Evolutionary conservation across 2,329 filamentous ascomycete genomes (phyloP), one percentile per base, ranked within the genome.

Genomic region (Fusarium clavum): DNA sequence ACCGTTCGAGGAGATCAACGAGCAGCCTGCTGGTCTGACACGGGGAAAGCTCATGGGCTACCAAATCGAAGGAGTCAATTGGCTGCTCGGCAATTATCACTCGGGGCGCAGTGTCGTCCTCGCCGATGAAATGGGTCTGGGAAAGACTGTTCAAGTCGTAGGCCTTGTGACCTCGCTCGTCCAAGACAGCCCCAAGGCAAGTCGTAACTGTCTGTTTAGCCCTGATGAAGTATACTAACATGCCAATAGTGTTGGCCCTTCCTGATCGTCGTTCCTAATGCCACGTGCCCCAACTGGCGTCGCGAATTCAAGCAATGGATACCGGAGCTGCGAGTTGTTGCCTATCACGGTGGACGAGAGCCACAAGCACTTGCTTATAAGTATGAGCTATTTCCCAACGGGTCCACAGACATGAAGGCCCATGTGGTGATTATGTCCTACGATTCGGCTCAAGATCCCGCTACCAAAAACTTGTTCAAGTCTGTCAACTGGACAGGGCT

Each of bases 111-210:
- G 96, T 75, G 92, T 94, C 29, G 95, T 98, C 62, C 87, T 98
- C 9, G 96, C 96, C 1, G 96, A 99, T 77, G 96, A 99, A 77
- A 99, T 99, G 96, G 96, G 96, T 43, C 87, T 99, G 3, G 96
- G 96, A 32, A 99, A 99, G 83, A 99, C 96, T 0, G 93, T 99
- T 32, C 96, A 99, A 78, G 90, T 98, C 55, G 92, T 98, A 64
- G 89, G 91, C 5, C 88, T 97, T 67, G 86, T 98, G 64, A 90
- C 92, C 2, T 90, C 91, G 1, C 81, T 98, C 40, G 85, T 91
- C 25, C 86, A 91, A 65, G 86, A 90, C 54, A 80, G 81, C n/a
- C 89, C 89, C 8, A 83, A 88, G 71, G 81, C 81, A 76, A 71
- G 72, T 22, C 34, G 47, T 13, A 13, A 24, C 9, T 6, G 8